A percentile compares a stretch with the other conserved stretches of the same genome.
Conservation (phyloP, 2,329 filamentous ascomycete genomes). For the Aspergillus phoenicis region DNA sequence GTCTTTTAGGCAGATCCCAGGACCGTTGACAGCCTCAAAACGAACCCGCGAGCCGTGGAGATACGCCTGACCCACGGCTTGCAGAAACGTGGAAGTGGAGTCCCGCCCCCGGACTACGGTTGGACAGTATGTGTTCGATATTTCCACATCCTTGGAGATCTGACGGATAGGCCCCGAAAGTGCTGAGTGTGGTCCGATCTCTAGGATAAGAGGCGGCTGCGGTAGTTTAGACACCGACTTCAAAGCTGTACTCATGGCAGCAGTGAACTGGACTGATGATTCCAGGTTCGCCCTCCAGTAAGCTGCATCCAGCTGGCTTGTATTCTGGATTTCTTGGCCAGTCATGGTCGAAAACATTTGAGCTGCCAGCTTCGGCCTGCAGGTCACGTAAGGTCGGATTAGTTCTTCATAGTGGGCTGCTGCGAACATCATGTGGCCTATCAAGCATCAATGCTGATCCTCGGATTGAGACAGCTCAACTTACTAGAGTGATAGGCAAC, state of each 20-base stretch:
- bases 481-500: conserved; percentile 1
- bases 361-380: conserved; percentile 4
- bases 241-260: conserved; percentile 12
- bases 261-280: conserved; percentile 25
- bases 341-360: conserved; percentile 16
- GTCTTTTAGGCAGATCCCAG: conserved; percentile 20
- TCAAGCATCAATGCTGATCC: background rate
- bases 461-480: background rate
- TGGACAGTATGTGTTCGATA: conserved; percentile 4
- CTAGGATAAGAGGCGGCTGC: conserved; percentile 20
- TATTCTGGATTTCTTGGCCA: background rate
- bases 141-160: conserved; percentile 11
- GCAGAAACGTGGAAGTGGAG: conserved; percentile 10
- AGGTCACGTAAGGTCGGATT: background rate
- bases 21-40: background rate
- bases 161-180: conserved; percentile 35
- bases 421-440: background rate
- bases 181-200: conserved; percentile 42
- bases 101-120: conserved; percentile 10
- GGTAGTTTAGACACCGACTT: background rate
- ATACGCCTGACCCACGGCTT: conserved; percentile 16
- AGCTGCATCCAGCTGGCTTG: background rate
- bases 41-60: conserved; percentile 5
- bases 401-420: background rate
- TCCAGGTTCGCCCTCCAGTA: conserved; percentile 24